These are phyloP conservation scores for Erigeron philadelphicus DNA, from an alignment of 140 eudicot species.

Conservation along the genomic window DNA sequence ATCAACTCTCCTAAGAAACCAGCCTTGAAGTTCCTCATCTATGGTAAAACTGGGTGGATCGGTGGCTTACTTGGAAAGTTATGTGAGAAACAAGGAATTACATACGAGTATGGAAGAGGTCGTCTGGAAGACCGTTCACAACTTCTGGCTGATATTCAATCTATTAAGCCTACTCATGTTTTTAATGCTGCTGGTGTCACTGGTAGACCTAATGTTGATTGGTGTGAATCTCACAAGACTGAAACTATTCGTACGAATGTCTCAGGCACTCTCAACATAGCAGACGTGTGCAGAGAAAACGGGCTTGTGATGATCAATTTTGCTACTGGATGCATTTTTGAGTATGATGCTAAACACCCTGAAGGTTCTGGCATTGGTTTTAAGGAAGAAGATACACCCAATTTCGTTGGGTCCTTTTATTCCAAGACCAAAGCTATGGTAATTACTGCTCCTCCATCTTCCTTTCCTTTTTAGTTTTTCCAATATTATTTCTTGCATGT, in stretches of 20 bases:
- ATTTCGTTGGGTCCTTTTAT: conserved; percentile 80
- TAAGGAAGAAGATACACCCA: conserved; percentile 89
- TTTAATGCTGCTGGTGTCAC: conserved; percentile 97
- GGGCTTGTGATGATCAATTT: conserved; percentile 75
- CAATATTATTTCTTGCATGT: neutral
- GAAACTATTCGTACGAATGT: conserved; percentile 91
- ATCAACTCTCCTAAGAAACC: conserved; percentile 37
- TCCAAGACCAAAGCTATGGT: conserved; percentile 98
- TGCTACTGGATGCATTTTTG: conserved; percentile 96
- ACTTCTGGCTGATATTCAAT: conserved; percentile 56
- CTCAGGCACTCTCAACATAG: conserved; percentile 71
- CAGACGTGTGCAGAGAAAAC: conserved; percentile 84
- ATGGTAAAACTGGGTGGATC: conserved; percentile 95
- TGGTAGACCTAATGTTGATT: conserved; percentile 99
- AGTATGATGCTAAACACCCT: conserved; percentile 75
- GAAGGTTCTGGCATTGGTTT: conserved; percentile 91
- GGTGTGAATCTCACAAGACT: conserved; percentile 85
- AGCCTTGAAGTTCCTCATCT: conserved; percentile 68
- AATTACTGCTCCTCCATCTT: neutral
- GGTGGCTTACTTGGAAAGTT: conserved; percentile 80
- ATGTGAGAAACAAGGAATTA: conserved; percentile 77
- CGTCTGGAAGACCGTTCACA: conserved; percentile 69
- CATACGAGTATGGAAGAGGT: conserved; percentile 82
- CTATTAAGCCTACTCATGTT: conserved; percentile 77
- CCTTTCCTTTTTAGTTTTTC: neutral